These are phyloP conservation scores for Boeremia lycopersici DNA, from an alignment of 2,329 filamentous ascomycete species.

Conservation along the genomic window DNA sequence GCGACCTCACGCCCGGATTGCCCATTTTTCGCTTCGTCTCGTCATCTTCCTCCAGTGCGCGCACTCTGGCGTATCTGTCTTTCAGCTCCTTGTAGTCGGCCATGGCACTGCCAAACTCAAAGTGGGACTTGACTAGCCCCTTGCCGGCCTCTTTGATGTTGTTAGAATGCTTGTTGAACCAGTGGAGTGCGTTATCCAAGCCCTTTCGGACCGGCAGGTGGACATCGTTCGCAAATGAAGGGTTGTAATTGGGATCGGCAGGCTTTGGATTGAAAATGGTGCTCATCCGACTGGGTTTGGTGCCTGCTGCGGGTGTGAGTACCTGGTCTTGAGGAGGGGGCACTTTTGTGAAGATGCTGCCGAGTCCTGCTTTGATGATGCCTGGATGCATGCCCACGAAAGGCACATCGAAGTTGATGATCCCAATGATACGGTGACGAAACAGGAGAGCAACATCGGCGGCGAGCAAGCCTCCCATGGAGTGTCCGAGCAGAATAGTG, in stretches of 20 bases:
- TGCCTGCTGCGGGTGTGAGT: slow-evolving; percentile 19
- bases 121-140: slow-evolving; percentile 75
- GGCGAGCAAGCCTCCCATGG: slow-evolving; percentile 84
- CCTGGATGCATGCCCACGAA: slow-evolving; percentile 89
- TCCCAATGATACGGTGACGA: slow-evolving; percentile 78
- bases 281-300: slow-evolving; percentile 39
- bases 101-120: slow-evolving; percentile 83
- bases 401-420: slow-evolving; percentile 82
- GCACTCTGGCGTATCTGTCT: slow-evolving; percentile 70
- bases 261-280: slow-evolving; percentile 48
- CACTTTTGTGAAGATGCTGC: slow-evolving; percentile 71
- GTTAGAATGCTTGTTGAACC: slow-evolving; percentile 80
- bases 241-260: slow-evolving; percentile 72
- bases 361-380: slow-evolving; percentile 79
- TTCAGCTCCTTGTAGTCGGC: slow-evolving; percentile 76
- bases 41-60: slow-evolving; percentile 74
- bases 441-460: slow-evolving; percentile 79
- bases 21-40: slow-evolving; percentile 43
- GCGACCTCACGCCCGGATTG: slow-evolving; percentile 38
- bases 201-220: slow-evolving; percentile 71
- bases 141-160: slow-evolving; percentile 72
- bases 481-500: slow-evolving; percentile 83
- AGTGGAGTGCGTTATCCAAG: slow-evolving; percentile 71
- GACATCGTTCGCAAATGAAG: slow-evolving; percentile 76
- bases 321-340: slow-evolving; percentile 36